These are phyloP conservation scores for Penicillium sp. DNA, from an alignment of 2,329 filamentous ascomycete genomes.

Conservation along the genomic window DNA sequence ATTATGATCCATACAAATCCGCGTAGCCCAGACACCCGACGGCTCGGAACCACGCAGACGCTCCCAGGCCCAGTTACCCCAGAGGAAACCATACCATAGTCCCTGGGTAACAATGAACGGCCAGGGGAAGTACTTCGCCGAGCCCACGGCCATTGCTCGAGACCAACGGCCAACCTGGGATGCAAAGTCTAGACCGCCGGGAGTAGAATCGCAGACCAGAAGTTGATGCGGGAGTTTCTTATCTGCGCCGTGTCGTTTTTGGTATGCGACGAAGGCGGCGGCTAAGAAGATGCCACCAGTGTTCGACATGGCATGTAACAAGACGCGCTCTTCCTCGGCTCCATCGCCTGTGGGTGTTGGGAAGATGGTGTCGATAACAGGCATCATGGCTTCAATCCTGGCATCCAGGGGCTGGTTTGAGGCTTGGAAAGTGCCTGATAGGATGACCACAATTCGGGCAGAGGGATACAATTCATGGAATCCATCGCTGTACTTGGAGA, in stretches of 20 bases:
- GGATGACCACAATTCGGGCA: constrained; percentile 52
- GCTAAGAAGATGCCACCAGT: constrained; percentile 58
- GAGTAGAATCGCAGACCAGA: constrained; percentile 54
- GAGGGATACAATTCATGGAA: constrained; percentile 53
- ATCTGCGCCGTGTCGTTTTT: constrained; percentile 27
- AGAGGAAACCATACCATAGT: constrained; percentile 49
- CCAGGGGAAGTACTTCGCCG: constrained; percentile 41
- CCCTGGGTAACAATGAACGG: constrained; percentile 50
- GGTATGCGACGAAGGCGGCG: constrained; percentile 50
- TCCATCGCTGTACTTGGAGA: constrained; percentile 56
- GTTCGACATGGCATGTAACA: constrained; percentile 59
- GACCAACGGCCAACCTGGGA: constrained; percentile 49
- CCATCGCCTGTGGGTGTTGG: constrained; percentile 21
- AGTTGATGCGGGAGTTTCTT: constrained; percentile 49
- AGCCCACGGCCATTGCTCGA: constrained; percentile 53
- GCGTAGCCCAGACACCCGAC: constrained; percentile 21
- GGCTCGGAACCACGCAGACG: constrained; percentile 11
- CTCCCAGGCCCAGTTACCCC: constrained; percentile 31
- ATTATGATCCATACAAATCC: constrained; percentile 14
- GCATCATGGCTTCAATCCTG: constrained; percentile 48
- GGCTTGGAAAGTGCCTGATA: constrained; percentile 51
- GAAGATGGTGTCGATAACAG: constrained; percentile 33
- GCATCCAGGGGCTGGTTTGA: constrained; percentile 45
- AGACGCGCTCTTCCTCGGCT: constrained; percentile 33
- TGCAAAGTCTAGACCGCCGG: constrained; percentile 46